phyloP scores from a whole-genome alignment of 257 asterid genomes.

The Primulina eburnea region DNA sequence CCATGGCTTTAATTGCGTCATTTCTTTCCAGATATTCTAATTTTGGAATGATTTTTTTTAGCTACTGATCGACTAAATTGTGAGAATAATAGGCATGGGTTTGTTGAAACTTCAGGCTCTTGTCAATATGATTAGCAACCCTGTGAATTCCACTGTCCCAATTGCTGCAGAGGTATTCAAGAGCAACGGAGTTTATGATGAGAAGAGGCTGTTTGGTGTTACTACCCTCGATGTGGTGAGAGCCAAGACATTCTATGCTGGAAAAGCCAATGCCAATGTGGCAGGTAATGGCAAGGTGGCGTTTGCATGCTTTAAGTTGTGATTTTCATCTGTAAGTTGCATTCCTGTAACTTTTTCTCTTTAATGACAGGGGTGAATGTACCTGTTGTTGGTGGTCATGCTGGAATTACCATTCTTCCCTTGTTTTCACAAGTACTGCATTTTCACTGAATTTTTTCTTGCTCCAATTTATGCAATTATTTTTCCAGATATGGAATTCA shows the following conservation, averaged over 20 bases:
- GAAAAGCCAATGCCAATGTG: conserved; percentile 71
- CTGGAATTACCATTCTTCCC: conserved; percentile 92
- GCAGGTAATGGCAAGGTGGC: conserved; percentile 46
- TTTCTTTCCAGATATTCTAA: neutral
- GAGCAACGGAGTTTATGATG: conserved; percentile 75
- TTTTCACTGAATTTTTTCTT: neutral
- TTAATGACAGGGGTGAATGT: conserved; percentile 62
- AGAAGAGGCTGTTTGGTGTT: conserved; percentile 71
- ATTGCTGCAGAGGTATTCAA: conserved; percentile 91
- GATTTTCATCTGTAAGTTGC: neutral
- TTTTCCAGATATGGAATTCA: neutral
- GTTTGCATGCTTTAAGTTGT: neutral
- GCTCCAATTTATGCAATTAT: neutral
- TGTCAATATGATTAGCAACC: conserved; percentile 87
- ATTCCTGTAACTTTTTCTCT: conserved; percentile 1
- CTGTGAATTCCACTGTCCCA: conserved; percentile 91
- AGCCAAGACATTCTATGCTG: conserved; percentile 89
- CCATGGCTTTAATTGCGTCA: neutral
- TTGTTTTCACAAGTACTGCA: conserved; percentile 73
- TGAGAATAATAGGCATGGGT: conserved; percentile 14
- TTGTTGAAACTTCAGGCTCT: conserved; percentile 48
- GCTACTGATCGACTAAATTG: neutral
- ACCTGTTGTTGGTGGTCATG: conserved; percentile 95
- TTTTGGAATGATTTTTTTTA: neutral
- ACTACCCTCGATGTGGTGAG: conserved; percentile 96